Evolutionary conservation across 2,329 filamentous ascomycete genomes (phyloP), one percentile per base, ranked within the genome.

Genomic region (Ilyonectria mors-panacis): DNA sequence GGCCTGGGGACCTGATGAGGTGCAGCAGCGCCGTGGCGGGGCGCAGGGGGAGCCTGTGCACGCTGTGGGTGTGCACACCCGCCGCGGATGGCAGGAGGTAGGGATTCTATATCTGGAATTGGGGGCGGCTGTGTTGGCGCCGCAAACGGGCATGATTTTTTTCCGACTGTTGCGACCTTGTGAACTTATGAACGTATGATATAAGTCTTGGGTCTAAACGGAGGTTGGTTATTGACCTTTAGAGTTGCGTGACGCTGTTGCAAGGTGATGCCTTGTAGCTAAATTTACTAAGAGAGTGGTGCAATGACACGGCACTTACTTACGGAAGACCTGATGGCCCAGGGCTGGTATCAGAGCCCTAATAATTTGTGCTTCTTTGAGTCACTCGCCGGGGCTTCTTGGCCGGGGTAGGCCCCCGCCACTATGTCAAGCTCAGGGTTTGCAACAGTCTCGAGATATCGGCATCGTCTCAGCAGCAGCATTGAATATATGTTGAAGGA

Each of bases 61-160:
- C 7, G 15, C 15, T 53, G 47, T 51, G 39, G 21, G 45, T 39
- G 54, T 53, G 26, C 21, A 37, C 30, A 53, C 50, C 30, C 17
- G 30, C 50, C 30, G 50, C 28, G 28, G 33, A 10, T 35, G 26
- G 62, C 37, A 58, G 35, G n/a, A 23, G 23, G 55, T 47, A 26
- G 30, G 35, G 30, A 54, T 64, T 30, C 61, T 64, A 64, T 59
- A 54, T 59, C 28, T 17, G 55, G 55, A 59, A 3, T 45, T 39
- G 23, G 30, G 47, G 47, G 55, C 37, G 54, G 37, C 54, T 64
- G 57, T 60, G 63, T 50, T 37, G 37, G 44, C 10, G 21, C 17
- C 45, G 15, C 26, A 23, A 10, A 45, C 21, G n/a, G 35, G 19
- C 30, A 21, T 53, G 4, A 6, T 42, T 45, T 23, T 45, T 45